These are phyloP conservation scores for Silene conica DNA, from an alignment of 148 eudicot genomes.

Conservation along the genomic window DNA sequence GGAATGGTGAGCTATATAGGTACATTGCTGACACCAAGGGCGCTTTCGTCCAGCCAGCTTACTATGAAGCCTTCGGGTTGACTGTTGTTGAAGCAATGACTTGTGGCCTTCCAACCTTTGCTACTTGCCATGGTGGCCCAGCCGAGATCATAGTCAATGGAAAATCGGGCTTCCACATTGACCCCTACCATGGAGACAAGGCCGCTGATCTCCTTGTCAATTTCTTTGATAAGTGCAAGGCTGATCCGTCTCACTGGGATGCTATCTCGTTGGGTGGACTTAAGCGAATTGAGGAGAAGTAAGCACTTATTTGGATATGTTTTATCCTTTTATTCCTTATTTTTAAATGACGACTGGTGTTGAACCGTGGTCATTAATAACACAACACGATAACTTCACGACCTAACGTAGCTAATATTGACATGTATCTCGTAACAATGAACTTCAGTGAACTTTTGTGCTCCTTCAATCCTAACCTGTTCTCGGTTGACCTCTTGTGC, in stretches of 20 bases:
- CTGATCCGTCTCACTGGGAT: slow-evolving; percentile 83
- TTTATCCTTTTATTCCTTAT: too few relatives aligned
- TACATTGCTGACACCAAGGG: slow-evolving; percentile 86
- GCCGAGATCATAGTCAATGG: slow-evolving; percentile 97
- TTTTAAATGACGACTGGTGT: too few relatives aligned
- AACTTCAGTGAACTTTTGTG: background rate
- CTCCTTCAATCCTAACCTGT: background rate
- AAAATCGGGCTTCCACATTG: slow-evolving; percentile 91
- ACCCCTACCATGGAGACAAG: slow-evolving; percentile 92
- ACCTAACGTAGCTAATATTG: too few relatives aligned
- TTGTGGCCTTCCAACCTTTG: slow-evolving; percentile 93
- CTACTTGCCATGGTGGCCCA: slow-evolving; percentile 90
- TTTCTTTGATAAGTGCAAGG: slow-evolving; percentile 67
- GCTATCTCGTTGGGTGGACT: slow-evolving; percentile 75
- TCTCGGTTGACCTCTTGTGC: background rate
- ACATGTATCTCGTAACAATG: too few relatives aligned
- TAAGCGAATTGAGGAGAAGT: slow-evolving; percentile 86
- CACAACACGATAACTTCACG: too few relatives aligned
- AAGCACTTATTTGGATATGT: slow-evolving; percentile 18
- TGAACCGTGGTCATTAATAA: background rate
- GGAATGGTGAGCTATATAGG: slow-evolving; percentile 94
- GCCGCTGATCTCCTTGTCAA: slow-evolving; percentile 70
- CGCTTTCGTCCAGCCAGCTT: slow-evolving; percentile 89
- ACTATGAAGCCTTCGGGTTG: slow-evolving; percentile 91
- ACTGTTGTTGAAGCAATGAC: slow-evolving; percentile 99